Base-by-base conservation (phyloP, 768 basidiomycete species). In the Phylloporus arenicola region DNA sequence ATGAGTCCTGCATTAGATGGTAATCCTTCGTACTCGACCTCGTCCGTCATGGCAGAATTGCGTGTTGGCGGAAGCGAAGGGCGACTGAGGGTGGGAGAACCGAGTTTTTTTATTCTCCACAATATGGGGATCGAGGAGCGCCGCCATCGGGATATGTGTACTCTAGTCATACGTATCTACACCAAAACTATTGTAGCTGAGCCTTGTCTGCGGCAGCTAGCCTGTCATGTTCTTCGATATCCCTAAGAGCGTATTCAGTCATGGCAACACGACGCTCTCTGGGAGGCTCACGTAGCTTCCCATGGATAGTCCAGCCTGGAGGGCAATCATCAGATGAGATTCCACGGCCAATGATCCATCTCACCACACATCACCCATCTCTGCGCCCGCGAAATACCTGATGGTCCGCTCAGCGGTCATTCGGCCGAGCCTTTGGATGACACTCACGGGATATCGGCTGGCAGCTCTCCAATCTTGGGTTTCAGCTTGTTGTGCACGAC, bases 401-500 rank as follows among this genome's bases (percentile, higher is more conserved):
- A 63, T 51, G 55, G 11, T 14, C 22, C 13, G 16, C 27, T 43
- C 27, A 17, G 27, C 11, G 42, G 14, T 25, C 27, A 17, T 43
- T 29, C 42, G 42, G 42, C 39, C 42, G 42, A 29, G n/a, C 31
- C 9, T 42, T 16, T 42, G 16, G 31, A 22, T 50, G 20, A 24
- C 45, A 70, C 81, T 64, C 63, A 91, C 87, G 76, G 79, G 24
- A 76, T 74, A 51, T 80, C 79, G 2, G 73, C 58, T 3, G 92
- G 88, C 33, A 99, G 70, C 40, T 80, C 70, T 24, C 82, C 93
- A 31, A 83, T 64, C 72, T 99, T 99, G 29, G 75, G 73, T 71
- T 97, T 97, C 53, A 83, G 74, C 73, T 97, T 98, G 75, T 93
- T 91, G 70, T 93, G 89, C 22, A 94, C 90, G 42, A 98, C 95